phyloP scores from a whole-genome alignment of 805 yeast species.

The Teunomyces lycoperdinae region DNA sequence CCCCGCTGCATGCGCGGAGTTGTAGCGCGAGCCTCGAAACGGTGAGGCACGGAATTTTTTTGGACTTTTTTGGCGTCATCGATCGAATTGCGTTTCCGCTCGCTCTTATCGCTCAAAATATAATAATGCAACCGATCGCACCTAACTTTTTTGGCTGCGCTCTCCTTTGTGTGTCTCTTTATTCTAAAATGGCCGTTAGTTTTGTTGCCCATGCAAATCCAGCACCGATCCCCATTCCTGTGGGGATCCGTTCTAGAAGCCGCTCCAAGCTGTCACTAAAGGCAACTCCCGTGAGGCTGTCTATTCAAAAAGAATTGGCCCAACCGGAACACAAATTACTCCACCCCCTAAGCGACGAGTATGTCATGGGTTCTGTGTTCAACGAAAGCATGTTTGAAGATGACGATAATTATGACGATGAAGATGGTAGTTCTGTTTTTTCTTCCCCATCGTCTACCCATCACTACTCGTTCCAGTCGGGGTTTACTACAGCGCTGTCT shows the following conservation, averaged over 20 bases:
- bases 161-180: not conserved
- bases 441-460: constrained; percentile 2
- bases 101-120: not conserved
- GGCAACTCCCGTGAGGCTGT: not conserved
- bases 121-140: not conserved
- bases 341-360: constrained; percentile 8
- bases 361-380: constrained; percentile 2
- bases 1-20: too few relatives aligned
- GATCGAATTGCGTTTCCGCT: not conserved
- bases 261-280: not conserved
- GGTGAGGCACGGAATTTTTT: not conserved
- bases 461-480: not conserved
- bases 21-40: too few relatives aligned
- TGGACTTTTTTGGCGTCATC: not conserved
- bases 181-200: not conserved
- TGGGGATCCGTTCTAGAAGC: not conserved
- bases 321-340: constrained; percentile 2
- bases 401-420: constrained; percentile 2
- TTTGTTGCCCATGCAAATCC: not conserved
- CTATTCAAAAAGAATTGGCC: not conserved
- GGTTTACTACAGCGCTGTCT: not conserved
- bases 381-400: constrained; percentile 1
- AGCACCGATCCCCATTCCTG: constrained; percentile 1
- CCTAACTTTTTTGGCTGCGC: not conserved
- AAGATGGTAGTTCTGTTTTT: constrained; percentile 1